phyloP scores from a whole-genome alignment of 164 flowering plant species.

The Vitis cinerea region DNA sequence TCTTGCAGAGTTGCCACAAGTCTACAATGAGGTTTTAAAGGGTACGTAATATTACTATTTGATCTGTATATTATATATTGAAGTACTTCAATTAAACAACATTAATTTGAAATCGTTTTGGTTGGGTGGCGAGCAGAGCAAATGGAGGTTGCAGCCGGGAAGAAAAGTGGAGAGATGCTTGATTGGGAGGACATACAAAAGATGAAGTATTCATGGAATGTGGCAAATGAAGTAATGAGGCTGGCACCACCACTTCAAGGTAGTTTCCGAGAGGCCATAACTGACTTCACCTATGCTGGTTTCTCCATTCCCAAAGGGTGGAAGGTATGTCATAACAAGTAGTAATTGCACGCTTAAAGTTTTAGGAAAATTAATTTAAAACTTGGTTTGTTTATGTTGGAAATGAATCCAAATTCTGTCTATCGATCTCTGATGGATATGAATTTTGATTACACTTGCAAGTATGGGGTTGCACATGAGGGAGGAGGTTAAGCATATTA shows the following conservation, averaged over 20 bases:
- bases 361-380: not conserved
- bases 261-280: slow-evolving; percentile 44
- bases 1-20: slow-evolving; percentile 45
- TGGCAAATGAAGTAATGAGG: slow-evolving; percentile 48
- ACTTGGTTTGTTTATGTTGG: too few relatives aligned
- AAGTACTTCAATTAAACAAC: not conserved
- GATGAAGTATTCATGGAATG: slow-evolving; percentile 63
- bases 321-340: slow-evolving; percentile 34
- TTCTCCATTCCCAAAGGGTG: slow-evolving; percentile 61
- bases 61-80: not conserved
- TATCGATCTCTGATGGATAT: too few relatives aligned
- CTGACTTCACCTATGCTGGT: slow-evolving; percentile 44
- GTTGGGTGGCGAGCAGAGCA: slow-evolving; percentile 29
- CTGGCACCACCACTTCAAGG: slow-evolving; percentile 52
- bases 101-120: not conserved
- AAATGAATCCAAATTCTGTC: too few relatives aligned
- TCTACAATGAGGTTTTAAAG: slow-evolving; percentile 33
- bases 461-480: too few relatives aligned
- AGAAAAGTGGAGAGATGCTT: slow-evolving; percentile 38
- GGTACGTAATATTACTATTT: slow-evolving; percentile 21
- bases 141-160: slow-evolving; percentile 33
- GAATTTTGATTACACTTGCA: too few relatives aligned
- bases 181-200: slow-evolving; percentile 50
- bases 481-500: too few relatives aligned
- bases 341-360: too few relatives aligned